Base-by-base conservation (phyloP, 768 basidiomycete genomes). In the Tephrocybe sp. region DNA sequence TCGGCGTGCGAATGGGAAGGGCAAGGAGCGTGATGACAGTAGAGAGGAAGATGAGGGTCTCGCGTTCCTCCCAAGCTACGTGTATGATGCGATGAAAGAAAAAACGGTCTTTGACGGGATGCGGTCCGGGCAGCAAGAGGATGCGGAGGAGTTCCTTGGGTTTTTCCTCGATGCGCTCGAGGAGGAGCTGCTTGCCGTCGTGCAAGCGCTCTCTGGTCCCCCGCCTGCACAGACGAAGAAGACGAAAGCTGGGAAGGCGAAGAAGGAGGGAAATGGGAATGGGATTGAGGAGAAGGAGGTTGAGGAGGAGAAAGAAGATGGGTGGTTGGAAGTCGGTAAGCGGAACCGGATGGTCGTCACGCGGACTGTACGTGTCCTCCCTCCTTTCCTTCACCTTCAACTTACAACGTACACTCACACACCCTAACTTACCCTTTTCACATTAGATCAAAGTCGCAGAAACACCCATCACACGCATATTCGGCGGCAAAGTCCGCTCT, bases 81-180 rank as follows among this genome's bases (percentile, higher is more conserved):
- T 98, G 22, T 98, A 97, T 67, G 90, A 94, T 57, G 94, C 92
- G 14, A 82, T 98, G 79, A 91, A 90, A 70, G 85, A 86, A 69
- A 93, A 93, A 75, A 92, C 92, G 70, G 77, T 89, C 56, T 98
- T 98, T 62, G 94, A 95, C 61, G 82, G 79, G 40, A 98, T 98
- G 94, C 73, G 88, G 82, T 84, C 90, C 33, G 94, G 94, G 0
- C 90, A 93, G 52, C 96, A 99, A 70, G 96, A 99, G 66, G 96
- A 99, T 52, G 96, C 95, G 9, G 95, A 99, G 67, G 96, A 99
- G 68, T 98, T 97, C 67, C 75, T 98, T n/a, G 96, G 96, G 3
- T 98, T 97, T 71, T 96, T 92, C 70, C 75, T 98, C 20, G 93
- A 98, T 60, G 90, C 93, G 0, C 72, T 99, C 5, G 92, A 96